Conservation (phyloP, 805 yeast genomes). For the Kluyveromyces wickerhamii region DNA sequence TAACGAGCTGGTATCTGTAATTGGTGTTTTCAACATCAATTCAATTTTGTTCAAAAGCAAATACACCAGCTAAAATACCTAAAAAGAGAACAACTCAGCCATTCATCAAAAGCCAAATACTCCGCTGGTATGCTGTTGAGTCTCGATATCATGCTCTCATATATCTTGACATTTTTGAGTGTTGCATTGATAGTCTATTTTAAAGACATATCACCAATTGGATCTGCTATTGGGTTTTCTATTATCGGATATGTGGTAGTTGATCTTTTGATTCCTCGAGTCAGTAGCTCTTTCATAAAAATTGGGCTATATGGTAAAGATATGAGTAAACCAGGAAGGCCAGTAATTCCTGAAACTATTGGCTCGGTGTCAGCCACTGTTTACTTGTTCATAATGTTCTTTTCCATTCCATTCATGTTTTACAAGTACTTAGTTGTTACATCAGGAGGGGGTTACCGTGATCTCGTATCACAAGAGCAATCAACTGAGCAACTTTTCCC, state of each 20-base stretch:
- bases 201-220: constrained; percentile 17
- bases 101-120: too few relatives aligned
- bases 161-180: not conserved
- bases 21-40: too few relatives aligned
- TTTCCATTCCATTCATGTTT: constrained; percentile 83
- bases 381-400: constrained; percentile 71
- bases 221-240: constrained; percentile 57
- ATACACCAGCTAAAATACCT: too few relatives aligned
- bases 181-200: constrained; percentile 1
- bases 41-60: too few relatives aligned
- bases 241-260: constrained; percentile 59
- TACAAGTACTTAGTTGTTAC: constrained; percentile 62
- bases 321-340: constrained; percentile 64
- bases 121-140: too few relatives aligned
- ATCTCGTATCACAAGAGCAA: constrained; percentile 14
- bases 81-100: too few relatives aligned
- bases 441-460: constrained; percentile 51
- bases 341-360: constrained; percentile 80
- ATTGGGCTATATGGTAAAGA: constrained; percentile 86
- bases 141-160: not conserved
- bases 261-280: constrained; percentile 54
- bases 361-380: constrained; percentile 85
- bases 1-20: too few relatives aligned
- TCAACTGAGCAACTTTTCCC: constrained; percentile 43
- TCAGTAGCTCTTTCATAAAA: constrained; percentile 57